A percentile compares a stretch with the other conserved stretches of the same genome.
phyloP scores from a whole-genome alignment of 441 rosid species.

The Breynia disticha region DNA sequence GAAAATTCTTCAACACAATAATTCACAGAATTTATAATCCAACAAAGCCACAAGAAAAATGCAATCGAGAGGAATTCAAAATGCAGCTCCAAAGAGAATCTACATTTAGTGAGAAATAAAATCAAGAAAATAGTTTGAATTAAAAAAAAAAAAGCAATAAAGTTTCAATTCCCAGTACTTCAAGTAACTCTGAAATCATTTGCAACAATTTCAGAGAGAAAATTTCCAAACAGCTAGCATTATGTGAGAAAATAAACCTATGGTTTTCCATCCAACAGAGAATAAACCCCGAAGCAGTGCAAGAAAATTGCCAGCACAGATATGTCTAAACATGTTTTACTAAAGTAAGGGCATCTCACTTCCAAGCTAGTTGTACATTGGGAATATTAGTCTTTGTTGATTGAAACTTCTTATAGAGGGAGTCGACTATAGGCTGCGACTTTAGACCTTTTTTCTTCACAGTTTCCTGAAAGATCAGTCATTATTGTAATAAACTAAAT shows the following conservation, averaged over 20 bases:
- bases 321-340: neutral
- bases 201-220: neutral
- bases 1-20: too few species aligned
- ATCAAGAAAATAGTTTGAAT: too few species aligned
- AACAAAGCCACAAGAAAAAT: too few species aligned
- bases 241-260: neutral
- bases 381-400: conserved; percentile 27
- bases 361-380: conserved; percentile 35
- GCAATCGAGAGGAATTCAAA: too few species aligned
- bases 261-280: too few species aligned
- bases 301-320: neutral
- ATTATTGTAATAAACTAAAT: too few species aligned
- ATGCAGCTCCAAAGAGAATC: too few species aligned
- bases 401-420: conserved; percentile 38
- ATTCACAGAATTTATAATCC: too few species aligned
- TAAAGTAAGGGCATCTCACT: conserved; percentile 38
- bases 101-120: too few species aligned
- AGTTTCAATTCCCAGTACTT: neutral
- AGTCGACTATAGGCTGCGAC: conserved; percentile 33
- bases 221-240: neutral
- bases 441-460: conserved; percentile 45
- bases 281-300: too few species aligned
- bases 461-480: conserved; percentile 41
- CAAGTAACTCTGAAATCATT: too few species aligned
- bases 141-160: neutral